Evolutionary conservation across 192 early-diverging fungal species (phyloP), one percentile per base, ranked within the genome.

Genomic region (Coemansia sp.): DNA sequence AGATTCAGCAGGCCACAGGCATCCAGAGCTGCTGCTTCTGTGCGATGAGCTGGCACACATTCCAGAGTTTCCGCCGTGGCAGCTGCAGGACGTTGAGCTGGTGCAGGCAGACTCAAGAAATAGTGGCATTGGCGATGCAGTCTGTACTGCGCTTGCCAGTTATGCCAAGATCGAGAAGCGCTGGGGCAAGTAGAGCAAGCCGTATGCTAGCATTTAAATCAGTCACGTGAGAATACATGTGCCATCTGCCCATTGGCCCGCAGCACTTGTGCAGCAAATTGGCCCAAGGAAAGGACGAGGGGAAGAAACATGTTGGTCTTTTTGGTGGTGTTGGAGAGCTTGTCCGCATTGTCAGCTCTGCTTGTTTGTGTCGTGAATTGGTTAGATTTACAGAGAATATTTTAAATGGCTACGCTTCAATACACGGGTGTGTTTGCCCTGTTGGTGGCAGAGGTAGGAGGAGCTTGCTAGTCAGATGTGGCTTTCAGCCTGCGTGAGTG

Each of bases 41-140:
- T 69, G 66, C 53, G 70, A 72, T 52, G 68, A 74, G 50, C 58
- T 80, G 32, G 56, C 72, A 4, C 74, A 72, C 61, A 54, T 80
- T 19, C 68, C 71, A 29, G 77, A 80, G 57, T 80, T 80, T 36
- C 77, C 77, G 53, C 77, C 77, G 31, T 80, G 77, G 77, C 71
- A 80, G 65, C 46, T 80, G 68, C 77, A 80, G 62, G 71, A 67
- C 64, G 55, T 71, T 6, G 76, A 79, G 71, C 68, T 79, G 57
- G 69, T 70, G 51, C 76, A 79, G 61, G 56, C 67, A 6, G 52
- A 62, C 4, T 42, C 71, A 10, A 59, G 54, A 20, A 64, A 52
- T 19, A 56, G 64, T 22, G 64, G 72, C 42, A 61, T 80, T 20
- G 77, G 70, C 52, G 68, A 67, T 11, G 72, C 65, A 7, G 55